Base-by-base conservation (phyloP, 805 yeast genomes). In the Yarrowia sp. region DNA sequence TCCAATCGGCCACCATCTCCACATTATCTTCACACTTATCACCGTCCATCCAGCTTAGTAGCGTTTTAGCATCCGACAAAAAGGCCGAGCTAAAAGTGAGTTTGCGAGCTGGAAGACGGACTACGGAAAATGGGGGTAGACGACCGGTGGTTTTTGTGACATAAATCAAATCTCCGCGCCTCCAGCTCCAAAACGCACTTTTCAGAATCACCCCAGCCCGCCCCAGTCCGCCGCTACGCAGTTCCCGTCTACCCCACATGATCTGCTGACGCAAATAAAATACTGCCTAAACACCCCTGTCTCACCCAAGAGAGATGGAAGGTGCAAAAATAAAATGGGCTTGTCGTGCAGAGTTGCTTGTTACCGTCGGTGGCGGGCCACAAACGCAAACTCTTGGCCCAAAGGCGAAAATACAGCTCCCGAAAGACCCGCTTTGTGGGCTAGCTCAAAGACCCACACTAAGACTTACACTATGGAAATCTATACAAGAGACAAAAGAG, bases 201-300 rank as follows among this genome's bases (percentile, higher is more conserved):
- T 36, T 36, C 38, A 24, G 30, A 24, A 2, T 24, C 30, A 0
- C 30, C 30, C 2, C 30, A 24, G 30, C 30, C 6, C 30, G 7
- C 6, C 30, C 6, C 30, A 24, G 30, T 24, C 30, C 30, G 7
- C 30, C 6, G 6, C 30, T 7, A 24, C 0, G 7, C 30, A 24
- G 7, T 24, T 24, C 30, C 6, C 30, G 30, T 24, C 30, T 50
- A 50, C 56, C 56, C 56, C 56, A 50, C 56, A 50, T 36, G 56
- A 47, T 50, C 56, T 36, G 56, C 56, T 50, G 56, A 50, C 56
- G 36, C 38, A 47, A 47, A 47, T 30, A 47, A 47, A 19, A 44
- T 13, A 6, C 30, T 44, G 13, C 7, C 19, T 14, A 19, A 24
- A 47, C 52, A 47, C 52, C 52, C 52, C 52, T 47, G 52, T 47